These are phyloP conservation scores for Aspergillus steynii DNA, from an alignment of 495 filamentous ascomycete species.

Conservation along the genomic window DNA sequence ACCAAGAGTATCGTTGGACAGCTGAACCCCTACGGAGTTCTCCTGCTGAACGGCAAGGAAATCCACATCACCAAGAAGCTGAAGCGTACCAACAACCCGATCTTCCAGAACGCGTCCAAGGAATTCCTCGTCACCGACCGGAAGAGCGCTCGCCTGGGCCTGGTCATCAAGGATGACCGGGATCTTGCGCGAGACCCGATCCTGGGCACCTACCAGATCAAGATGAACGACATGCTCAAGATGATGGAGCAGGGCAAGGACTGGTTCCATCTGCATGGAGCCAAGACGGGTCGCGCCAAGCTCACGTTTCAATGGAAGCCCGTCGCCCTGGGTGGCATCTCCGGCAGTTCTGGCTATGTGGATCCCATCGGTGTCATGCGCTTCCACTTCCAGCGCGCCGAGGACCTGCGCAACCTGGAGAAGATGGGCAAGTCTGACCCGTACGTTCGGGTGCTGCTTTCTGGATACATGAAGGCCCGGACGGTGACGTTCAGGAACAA, in stretches of 20 bases:
- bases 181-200: conserved; percentile 81
- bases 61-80: conserved; percentile 82
- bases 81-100: conserved; percentile 94
- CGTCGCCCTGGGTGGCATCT: conserved; percentile 74
- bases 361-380: conserved; percentile 94
- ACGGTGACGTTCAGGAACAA: conserved; percentile 97
- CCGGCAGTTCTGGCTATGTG: conserved; percentile 83
- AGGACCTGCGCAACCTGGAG: conserved; percentile 85
- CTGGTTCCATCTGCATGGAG: conserved; percentile 88
- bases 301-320: conserved; percentile 93
- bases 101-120: conserved; percentile 87
- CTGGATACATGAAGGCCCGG: conserved; percentile 82
- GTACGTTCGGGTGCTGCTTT: conserved; percentile 84
- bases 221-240: conserved; percentile 87
- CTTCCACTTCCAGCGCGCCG: conserved; percentile 83
- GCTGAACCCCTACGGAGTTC: conserved; percentile 84
- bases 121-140: conserved; percentile 92
- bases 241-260: conserved; percentile 90
- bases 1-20: conserved; percentile 85
- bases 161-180: conserved; percentile 93
- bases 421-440: conserved; percentile 96
- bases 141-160: conserved; percentile 81
- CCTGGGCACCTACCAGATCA: conserved; percentile 90
- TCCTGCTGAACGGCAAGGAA: conserved; percentile 87
- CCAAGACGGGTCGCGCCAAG: conserved; percentile 82